phyloP scores from a whole-genome alignment of 106 monocot genomes.

The Acorus calamus region DNA sequence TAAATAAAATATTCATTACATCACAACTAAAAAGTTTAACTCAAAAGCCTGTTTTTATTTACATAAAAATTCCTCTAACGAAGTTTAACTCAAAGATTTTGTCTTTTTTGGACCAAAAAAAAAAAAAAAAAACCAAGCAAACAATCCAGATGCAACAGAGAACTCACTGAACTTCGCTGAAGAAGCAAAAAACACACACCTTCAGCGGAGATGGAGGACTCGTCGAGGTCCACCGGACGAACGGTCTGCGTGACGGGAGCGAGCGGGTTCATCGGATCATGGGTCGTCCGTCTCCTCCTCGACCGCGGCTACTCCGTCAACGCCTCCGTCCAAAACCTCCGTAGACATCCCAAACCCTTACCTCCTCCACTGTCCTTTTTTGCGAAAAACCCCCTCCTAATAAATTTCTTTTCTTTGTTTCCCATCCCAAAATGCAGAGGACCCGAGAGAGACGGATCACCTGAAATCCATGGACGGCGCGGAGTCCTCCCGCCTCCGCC shows the following conservation, averaged over 20 bases:
- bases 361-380: background rate
- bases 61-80: no score
- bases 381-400: background rate
- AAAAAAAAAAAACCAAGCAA: no score
- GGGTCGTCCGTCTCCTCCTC: slow-evolving; percentile 59
- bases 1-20: no score
- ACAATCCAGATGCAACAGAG: no score
- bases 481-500: slow-evolving; percentile 16
- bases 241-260: slow-evolving; percentile 54
- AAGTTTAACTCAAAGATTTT: no score
- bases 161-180: no score
- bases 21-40: no score
- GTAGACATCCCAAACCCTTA: slow-evolving; percentile 12
- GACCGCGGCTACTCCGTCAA: slow-evolving; percentile 73
- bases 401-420: background rate
- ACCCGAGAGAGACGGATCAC: slow-evolving; percentile 68
- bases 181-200: no score
- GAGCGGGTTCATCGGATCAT: slow-evolving; percentile 71
- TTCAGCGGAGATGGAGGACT: no score
- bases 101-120: no score
- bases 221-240: no score
- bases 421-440: slow-evolving; percentile 22
- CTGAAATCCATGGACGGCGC: slow-evolving; percentile 35
- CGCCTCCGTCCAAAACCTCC: slow-evolving; percentile 63
- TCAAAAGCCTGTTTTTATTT: no score